Evolutionary conservation across 441 rosid genomes (phyloP), one percentile per base, ranked within the genome.

Genomic region (Cnidoscolus chayamansa): DNA sequence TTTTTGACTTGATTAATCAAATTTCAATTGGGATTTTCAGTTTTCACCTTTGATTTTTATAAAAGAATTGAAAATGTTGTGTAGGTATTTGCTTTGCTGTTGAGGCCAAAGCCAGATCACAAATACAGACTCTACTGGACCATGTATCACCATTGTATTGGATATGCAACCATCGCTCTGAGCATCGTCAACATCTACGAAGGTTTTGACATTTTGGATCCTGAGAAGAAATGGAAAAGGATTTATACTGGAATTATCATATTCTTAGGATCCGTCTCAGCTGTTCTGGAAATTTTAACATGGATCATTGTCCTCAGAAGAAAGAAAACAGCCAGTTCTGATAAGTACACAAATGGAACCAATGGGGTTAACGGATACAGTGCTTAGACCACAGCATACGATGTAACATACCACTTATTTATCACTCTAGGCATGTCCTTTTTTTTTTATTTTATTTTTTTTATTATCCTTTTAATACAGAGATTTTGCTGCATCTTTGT

Each of bases 61-160:
- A 6, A 1, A 47, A 56, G 12, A 45, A 56, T 2, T 10, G 37
- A 49, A 25, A 17, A 12, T 25, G 51, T 15, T 10, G 0, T 58
- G 45, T 76, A 82, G 87, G 70, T 86, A 68, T 74, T 77, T 74
- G 86, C 91, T 0, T 61, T 85, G 77, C 74, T 84, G 11, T 58
- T 82, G 73, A 84, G 92, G 82, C 90, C 90, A 4, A 81, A 78
- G 65, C 87, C 88, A 60, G 84, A 85, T 2, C 89, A 87, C 74
- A 87, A 80, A 10, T 85, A 76, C 83, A 84, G 90, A 76, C 11
- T 76, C 8, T 85, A 85, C 20, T 89, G 94, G 92, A 90, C 85
- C 70, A 67, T 81, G 43, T 87, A 87, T 83, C 92, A 90, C 64
- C 85, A 81, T 65, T 17, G 68, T 7, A 43, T 86, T 0, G 90